These are phyloP conservation scores for Penicillium sp. DNA, from an alignment of 2,329 filamentous ascomycete genomes.

Conservation along the genomic window DNA sequence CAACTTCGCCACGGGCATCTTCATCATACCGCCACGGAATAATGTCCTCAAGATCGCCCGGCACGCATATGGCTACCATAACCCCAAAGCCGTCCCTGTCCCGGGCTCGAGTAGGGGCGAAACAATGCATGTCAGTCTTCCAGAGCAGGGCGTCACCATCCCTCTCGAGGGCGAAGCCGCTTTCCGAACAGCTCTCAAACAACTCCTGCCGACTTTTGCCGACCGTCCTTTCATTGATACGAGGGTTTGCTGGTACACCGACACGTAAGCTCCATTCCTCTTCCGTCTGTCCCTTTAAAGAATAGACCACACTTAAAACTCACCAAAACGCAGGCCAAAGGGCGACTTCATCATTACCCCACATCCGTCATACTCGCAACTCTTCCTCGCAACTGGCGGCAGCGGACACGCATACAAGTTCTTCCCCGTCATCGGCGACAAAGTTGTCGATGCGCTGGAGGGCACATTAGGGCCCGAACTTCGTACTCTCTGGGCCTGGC, in stretches of 20 bases:
- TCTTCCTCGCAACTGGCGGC: conserved; percentile 59
- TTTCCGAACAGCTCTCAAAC: conserved; percentile 64
- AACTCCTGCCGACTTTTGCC: conserved; percentile 65
- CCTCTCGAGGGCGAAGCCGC: conserved; percentile 63
- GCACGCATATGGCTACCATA: conserved; percentile 70
- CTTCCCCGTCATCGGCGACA: conserved; percentile 58
- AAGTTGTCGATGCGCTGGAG: conserved; percentile 54
- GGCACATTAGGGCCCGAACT: conserved; percentile 49
- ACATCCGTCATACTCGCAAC: conserved; percentile 62
- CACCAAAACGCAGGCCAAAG: conserved; percentile 48
- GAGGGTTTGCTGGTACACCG: conserved; percentile 76
- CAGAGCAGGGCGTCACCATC: conserved; percentile 42
- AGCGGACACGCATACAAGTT: conserved; percentile 62
- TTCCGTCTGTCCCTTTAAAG: neutral
- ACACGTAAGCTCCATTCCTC: conserved; percentile 57
- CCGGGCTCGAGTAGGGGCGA: conserved; percentile 29
- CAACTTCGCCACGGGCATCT: conserved; percentile 56
- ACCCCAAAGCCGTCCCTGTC: conserved; percentile 43
- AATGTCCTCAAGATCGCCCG: conserved; percentile 71
- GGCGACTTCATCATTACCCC: conserved; percentile 74
- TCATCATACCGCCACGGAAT: conserved; percentile 59
- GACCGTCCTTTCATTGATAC: conserved; percentile 66
- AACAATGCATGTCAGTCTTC: conserved; percentile 45
- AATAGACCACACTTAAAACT: neutral
- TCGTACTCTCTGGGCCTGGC: conserved; percentile 50